Base-by-base conservation (phyloP, 2,329 filamentous ascomycete species). In the Colletotrichum brevisporum region DNA sequence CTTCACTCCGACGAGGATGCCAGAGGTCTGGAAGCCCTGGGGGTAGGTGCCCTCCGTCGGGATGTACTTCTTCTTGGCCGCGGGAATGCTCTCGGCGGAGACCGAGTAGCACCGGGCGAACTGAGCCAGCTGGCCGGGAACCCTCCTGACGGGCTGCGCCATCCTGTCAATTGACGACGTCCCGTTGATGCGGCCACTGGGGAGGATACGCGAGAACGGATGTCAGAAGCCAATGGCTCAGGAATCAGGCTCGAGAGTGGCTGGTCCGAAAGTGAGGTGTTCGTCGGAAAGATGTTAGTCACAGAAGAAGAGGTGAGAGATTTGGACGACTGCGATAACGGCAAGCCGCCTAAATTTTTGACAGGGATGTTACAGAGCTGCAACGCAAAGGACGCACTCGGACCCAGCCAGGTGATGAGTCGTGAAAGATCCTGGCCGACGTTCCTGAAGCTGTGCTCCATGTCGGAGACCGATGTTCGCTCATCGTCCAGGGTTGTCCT, bases 1-100 rank as follows among this genome's bases (percentile, higher is more conserved):
- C 84, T 99, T 99, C 75, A 99, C 94, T 61, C 96, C 95, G 47
- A 97, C 95, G 77, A 97, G 91, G 58, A 94, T 93, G 71, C 94
- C 95, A 13, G 94, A 94, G 36, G 93, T 94, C 52, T 89, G 84
- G 85, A 98, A 99, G 53, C 95, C 96, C 79, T 93, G 90, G 5
- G 96, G 96, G 77, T 98, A 98, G 21, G 90, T 94, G 71, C 95
- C 96, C 50, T 87, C 89, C 1, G 89, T 91, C 9, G 96, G 95
- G 59, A 98, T 90, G 81, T 97, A 98, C 81, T 97, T 97, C 80
- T 91, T 89, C 85, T 98, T 99, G 68, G 92, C 89, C 16, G 88
- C 87, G 1, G 95, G 94, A 67, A 97, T 85, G 41, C 85, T 84
- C 74, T 86, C 84, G 59, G 85, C 82, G 2, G 89, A 88, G 18